Evolutionary conservation across 441 rosid genomes (phyloP).

Genomic region (Erysimum pusillum): DNA sequence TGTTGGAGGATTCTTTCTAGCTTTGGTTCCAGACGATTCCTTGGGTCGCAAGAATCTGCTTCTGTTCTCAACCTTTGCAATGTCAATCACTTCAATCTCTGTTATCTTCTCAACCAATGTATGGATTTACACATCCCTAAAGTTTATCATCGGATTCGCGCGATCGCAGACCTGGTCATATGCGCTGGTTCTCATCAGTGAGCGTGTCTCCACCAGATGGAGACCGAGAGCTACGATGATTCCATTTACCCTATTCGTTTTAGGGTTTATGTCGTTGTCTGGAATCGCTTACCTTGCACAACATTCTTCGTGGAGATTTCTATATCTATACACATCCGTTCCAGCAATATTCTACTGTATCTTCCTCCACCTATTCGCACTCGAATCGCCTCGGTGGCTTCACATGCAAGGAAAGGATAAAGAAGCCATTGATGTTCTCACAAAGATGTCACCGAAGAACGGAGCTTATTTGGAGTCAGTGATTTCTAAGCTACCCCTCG

Average conservation of each 20-base stretch:
- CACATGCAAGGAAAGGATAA: slow-evolving; percentile 57
- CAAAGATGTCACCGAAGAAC: slow-evolving; percentile 27
- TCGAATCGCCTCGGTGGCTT: slow-evolving; percentile 82
- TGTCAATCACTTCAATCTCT: slow-evolving; percentile 54
- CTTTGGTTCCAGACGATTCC: slow-evolving; percentile 67
- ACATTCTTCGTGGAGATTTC: slow-evolving; percentile 64
- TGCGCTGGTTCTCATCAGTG: slow-evolving; percentile 66
- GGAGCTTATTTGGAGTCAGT: slow-evolving; percentile 5
- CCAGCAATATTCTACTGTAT: slow-evolving; percentile 57
- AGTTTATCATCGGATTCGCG: slow-evolving; percentile 59
- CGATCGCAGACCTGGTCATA: slow-evolving; percentile 66
- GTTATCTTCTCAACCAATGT: slow-evolving; percentile 57
- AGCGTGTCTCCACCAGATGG: slow-evolving; percentile 63
- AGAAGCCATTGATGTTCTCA: slow-evolving; percentile 53
- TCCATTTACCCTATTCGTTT: slow-evolving; percentile 60
- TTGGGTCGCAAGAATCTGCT: slow-evolving; percentile 79
- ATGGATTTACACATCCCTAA: slow-evolving; percentile 66
- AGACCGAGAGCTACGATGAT: slow-evolving; percentile 65
- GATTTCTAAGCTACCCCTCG: slow-evolving; percentile 40
- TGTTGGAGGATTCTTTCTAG: slow-evolving; percentile 58
- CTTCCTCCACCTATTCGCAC: slow-evolving; percentile 48
- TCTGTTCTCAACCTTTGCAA: slow-evolving; percentile 52
- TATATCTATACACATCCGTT: slow-evolving; percentile 63
- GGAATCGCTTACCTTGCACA: slow-evolving; percentile 59
- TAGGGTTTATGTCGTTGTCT: slow-evolving; percentile 70